Evolutionary conservation across 2,329 filamentous ascomycete species (phyloP), one percentile per base, ranked within the genome.

Genomic region (Tolypocladium amazonense): DNA sequence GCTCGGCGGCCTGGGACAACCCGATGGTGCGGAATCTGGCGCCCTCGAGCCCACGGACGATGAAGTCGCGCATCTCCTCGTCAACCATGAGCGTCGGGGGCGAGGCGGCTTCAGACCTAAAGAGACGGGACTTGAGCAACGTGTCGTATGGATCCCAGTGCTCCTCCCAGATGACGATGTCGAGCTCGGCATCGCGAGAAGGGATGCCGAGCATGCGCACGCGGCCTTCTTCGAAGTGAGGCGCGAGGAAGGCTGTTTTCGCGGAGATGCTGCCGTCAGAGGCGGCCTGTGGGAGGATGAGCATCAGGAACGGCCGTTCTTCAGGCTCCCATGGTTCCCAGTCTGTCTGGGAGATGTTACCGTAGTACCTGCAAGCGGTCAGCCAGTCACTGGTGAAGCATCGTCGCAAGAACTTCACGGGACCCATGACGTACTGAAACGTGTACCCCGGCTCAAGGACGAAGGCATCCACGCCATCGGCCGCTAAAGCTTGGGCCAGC

Each of bases 401-500:
- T 25, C 1, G 23, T 50, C 14, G 23, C 23, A 7, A 8, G 25
- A 14, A 27, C 25, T 4, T 27, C 43, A 1, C 5, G 23, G 5
- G 23, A 12, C 7, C 7, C 4, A 27, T 18, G 2, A 20, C 45
- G 14, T 50, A 50, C 45, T 50, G 45, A 18, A 27, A 50, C 5
- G 45, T 50, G 4, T 50, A 50, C 12, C 45, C 84, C 1, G 85
- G 85, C 66, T 88, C 85, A 1, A 86, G 73, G 2, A 85, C 73
- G 63, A 87, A 50, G 45, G 23, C 45, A 50, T 50, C 23, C 45
- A 50, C 45, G 14, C 45, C 45, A 25, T 82, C 79, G 0, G 70
- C 71, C 14, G 75, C 72, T n/a, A 87, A 70, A 11, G 83, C 83
- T 60, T 71, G 66, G 1, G 84, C 84, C 1, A 87, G 73, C n/a